Percentiles rank a stretch among this genome's conserved stretches.
Evolutionary conservation across 1,139 yeast genomes (phyloP).

Genomic region (Saccharomyces pastorianus): DNA sequence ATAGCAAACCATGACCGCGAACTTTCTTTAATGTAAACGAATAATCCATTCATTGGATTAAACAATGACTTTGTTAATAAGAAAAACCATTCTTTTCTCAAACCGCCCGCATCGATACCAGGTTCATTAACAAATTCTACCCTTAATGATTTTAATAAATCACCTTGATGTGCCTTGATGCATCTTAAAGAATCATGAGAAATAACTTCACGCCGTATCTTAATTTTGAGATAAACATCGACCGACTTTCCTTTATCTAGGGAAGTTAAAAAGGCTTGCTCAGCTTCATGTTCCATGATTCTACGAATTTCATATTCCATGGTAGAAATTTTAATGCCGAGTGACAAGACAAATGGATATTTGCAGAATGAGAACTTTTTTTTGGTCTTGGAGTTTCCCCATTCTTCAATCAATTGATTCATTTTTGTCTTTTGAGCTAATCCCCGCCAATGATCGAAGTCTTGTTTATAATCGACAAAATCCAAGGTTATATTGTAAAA

Average conservation of each 20-base stretch:
- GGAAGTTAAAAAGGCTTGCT: slow-evolving; percentile 77
- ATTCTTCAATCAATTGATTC: slow-evolving; percentile 4
- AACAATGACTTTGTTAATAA: slow-evolving; percentile 63
- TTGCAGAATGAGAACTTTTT: slow-evolving; percentile 56
- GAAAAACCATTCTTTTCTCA: slow-evolving; percentile 87
- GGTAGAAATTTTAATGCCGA: slow-evolving; percentile 74
- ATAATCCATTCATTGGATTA: slow-evolving; percentile 56
- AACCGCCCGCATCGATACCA: slow-evolving; percentile 92
- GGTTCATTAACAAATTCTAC: slow-evolving; percentile 82
- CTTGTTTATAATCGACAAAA: slow-evolving; percentile 64
- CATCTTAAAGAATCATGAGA: slow-evolving; percentile 69
- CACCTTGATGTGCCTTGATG: slow-evolving; percentile 45
- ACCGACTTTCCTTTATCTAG: slow-evolving; percentile 52
- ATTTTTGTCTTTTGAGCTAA: slow-evolving; percentile 21
- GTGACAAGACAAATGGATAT: slow-evolving; percentile 71
- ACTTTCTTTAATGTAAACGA: slow-evolving; percentile 59
- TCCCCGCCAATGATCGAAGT: slow-evolving; percentile 72
- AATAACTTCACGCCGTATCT: slow-evolving; percentile 58
- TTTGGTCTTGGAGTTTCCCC: slow-evolving; percentile 5
- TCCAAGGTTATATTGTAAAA: slow-evolving; percentile 83
- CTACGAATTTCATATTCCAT: slow-evolving; percentile 76
- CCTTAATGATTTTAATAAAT: slow-evolving; percentile 64
- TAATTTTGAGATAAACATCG: slow-evolving; percentile 61
- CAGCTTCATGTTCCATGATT: slow-evolving; percentile 82
- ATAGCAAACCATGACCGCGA: slow-evolving; percentile 67